These are phyloP conservation scores for Casuarina equisetifolia DNA, from an alignment of 306 rosid genomes.

Conservation along the genomic window DNA sequence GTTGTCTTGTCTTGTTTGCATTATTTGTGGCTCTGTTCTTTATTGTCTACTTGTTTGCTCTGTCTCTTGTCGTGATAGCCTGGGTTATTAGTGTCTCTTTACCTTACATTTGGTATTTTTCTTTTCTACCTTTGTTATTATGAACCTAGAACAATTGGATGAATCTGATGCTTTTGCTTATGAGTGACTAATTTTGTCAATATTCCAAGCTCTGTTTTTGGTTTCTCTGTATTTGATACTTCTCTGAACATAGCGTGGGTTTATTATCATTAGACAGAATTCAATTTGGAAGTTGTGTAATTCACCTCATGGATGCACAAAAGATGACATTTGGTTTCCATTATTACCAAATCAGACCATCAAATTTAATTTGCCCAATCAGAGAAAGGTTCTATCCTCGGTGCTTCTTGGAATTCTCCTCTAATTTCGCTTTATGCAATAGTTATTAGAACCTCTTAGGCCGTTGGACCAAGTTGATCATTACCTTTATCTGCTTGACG, in stretches of 20 bases:
- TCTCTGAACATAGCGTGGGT: neutral
- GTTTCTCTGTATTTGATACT: neutral
- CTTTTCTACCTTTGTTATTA: conserved; percentile 30
- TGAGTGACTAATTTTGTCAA: conserved; percentile 45
- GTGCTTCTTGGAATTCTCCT: too few species aligned
- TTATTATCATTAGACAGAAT: neutral
- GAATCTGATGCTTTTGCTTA: conserved; percentile 43
- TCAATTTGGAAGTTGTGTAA: neutral
- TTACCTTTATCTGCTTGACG: too few species aligned
- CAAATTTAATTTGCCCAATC: too few species aligned
- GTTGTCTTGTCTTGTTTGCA: conserved; percentile 45
- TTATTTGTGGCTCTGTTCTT: conserved; percentile 50
- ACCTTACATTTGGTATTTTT: conserved; percentile 41
- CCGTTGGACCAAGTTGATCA: too few species aligned
- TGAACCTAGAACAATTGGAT: conserved; percentile 51
- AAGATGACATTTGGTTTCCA: neutral
- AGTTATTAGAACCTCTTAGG: too few species aligned
- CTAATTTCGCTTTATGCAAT: too few species aligned
- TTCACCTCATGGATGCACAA: neutral
- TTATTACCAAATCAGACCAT: neutral
- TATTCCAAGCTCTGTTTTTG: conserved; percentile 8
- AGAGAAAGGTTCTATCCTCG: too few species aligned
- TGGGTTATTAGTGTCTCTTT: conserved; percentile 41
- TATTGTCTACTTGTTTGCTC: conserved; percentile 55
- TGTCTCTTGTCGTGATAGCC: conserved; percentile 48